Evolutionary conservation across 768 basidiomycete genomes (phyloP).

Genomic region (Trametopsis cervina): DNA sequence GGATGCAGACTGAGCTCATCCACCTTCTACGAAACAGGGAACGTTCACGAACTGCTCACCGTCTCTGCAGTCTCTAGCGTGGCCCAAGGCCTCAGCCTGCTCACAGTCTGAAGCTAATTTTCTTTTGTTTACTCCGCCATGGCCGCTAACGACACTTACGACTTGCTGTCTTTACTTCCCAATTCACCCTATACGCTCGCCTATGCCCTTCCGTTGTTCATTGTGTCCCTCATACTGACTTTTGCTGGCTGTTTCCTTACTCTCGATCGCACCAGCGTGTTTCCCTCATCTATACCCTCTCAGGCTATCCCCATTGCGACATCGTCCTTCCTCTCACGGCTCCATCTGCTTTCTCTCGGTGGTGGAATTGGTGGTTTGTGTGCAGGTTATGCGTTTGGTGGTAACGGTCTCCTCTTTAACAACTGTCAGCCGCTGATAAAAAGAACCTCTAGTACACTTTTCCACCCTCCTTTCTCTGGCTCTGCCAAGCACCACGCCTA

Average conservation of each 20-base stretch:
- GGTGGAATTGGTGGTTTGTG: constrained; percentile 61
- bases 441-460: constrained; percentile 38
- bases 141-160: constrained; percentile 12
- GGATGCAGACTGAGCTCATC: neutral
- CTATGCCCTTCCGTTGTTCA: constrained; percentile 55
- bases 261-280: constrained; percentile 61
- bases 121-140: neutral
- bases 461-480: constrained; percentile 55
- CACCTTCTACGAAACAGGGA: neutral
- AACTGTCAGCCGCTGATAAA: neutral
- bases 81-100: neutral
- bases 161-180: constrained; percentile 32
- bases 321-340: constrained; percentile 21
- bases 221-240: constrained; percentile 47
- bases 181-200: constrained; percentile 44
- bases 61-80: too few relatives aligned
- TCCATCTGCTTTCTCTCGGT: constrained; percentile 37
- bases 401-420: constrained; percentile 29
- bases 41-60: neutral
- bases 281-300: constrained; percentile 36
- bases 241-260: constrained; percentile 70
- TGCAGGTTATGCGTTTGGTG: constrained; percentile 51
- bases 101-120: neutral
- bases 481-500: constrained; percentile 42
- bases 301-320: constrained; percentile 22